Evolutionary conservation across 2,329 filamentous ascomycete species (phyloP), one percentile per base, ranked within the genome.

Genomic region (Curvularia spicifera): DNA sequence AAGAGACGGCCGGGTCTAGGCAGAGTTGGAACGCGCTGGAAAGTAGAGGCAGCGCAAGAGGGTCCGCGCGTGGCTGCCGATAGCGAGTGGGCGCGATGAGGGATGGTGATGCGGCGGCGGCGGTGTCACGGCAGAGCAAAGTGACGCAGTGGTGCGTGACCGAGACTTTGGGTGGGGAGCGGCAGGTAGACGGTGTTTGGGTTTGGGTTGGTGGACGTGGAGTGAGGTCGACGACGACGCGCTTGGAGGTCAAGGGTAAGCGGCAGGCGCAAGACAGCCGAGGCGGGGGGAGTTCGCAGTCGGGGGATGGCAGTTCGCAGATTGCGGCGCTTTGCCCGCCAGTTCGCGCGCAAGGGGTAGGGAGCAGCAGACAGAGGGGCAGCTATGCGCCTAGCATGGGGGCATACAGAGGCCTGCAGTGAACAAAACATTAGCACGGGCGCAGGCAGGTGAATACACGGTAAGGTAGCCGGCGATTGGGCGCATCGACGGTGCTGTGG

Each of bases 401-500:
- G 51, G 70, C 71, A 68, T 63, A 62, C 59, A 66, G 60, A 65
- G 63, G 57, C 61, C 71, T 74, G 63, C 48, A 56, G 57, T 61
- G 44, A 63, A 67, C 73, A 75, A 76, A 76, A 72, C 63, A 71
- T 78, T 72, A 78, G 76, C 71, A 76, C 56, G 64, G 63, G 66
- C 65, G 65, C 65, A 57, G 56, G 64, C 66, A 67, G 63, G 44
- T 67, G 65, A 66, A 60, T 60, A 58, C 47, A 65, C 63, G 18
- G 62, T 56, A 60, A 71, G 72, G 69, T 68, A 55, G 68, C 60
- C 51, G 59, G 53, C 60, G 66, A 72, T 64, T 63, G 65, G 67
- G 60, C 66, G 71, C 64, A 63, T 65, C 64, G 26, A 65, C 70
- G 65, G 70, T 70, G 61, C 60, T 61, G 61, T 70, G 51, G 69